phyloP scores from a whole-genome alignment of 768 basidiomycete genomes.

The Mycena capillaripes region DNA sequence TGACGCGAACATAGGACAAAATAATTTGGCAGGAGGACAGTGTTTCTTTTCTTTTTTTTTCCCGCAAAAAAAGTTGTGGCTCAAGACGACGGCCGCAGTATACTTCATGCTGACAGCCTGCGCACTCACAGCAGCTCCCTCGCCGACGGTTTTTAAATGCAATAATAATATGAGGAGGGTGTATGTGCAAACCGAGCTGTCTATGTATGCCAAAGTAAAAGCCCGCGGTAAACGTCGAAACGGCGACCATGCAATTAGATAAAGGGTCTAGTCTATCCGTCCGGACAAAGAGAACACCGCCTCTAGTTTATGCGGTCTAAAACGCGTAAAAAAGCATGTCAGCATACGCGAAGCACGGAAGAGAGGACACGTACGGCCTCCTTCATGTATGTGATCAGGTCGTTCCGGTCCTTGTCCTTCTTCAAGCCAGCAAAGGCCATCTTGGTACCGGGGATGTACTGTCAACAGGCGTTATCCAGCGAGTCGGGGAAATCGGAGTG shows the following conservation, averaged over 20 bases:
- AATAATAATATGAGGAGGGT: slow-evolving; percentile 39
- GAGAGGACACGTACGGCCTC: slow-evolving; percentile 57
- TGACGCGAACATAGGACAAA: too few relatives aligned
- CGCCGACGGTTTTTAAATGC: background rate
- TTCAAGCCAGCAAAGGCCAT: slow-evolving; percentile 91
- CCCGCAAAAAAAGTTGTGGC: background rate
- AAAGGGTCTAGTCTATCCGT: slow-evolving; percentile 31
- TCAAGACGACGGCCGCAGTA: too few relatives aligned
- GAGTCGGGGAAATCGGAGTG: background rate
- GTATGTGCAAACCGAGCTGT: slow-evolving; percentile 23
- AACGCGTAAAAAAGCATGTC: background rate
- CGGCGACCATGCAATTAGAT: slow-evolving; percentile 31
- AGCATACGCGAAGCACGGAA: background rate
- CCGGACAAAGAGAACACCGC: background rate
- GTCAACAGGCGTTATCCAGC: background rate
- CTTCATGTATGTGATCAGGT: slow-evolving; percentile 78
- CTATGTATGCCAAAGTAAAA: slow-evolving; percentile 12
- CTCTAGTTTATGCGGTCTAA: slow-evolving; percentile 24
- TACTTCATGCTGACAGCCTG: too few relatives aligned
- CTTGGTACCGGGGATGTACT: slow-evolving; percentile 87
- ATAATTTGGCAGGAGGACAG: too few relatives aligned
- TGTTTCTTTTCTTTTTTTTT: too few relatives aligned
- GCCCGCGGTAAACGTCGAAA: background rate
- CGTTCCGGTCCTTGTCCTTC: slow-evolving; percentile 88
- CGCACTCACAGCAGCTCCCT: background rate